Percentiles rank a stretch among this genome's conserved stretches.
Conservation (phyloP, 352 stramenopile genomes). For the Proteromonas lacertae region DNA sequence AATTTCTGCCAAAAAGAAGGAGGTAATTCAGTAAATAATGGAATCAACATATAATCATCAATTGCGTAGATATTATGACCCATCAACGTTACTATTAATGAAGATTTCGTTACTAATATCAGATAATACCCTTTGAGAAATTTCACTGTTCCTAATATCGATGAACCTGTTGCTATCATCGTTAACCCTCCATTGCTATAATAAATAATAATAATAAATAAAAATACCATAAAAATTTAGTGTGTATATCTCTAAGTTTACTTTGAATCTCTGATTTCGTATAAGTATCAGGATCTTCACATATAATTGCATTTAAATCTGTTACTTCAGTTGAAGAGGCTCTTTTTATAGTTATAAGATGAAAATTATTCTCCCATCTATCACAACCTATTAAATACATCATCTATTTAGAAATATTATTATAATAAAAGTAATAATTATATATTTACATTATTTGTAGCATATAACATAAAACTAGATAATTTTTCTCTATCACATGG, state of each 20-base stretch:
- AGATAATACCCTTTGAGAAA: conserved; percentile 95
- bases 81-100: conserved; percentile 33
- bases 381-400: too few relatives aligned
- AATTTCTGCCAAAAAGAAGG: conserved; percentile 10
- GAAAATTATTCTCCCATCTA: too few relatives aligned
- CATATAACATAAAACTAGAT: too few relatives aligned
- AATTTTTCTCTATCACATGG: too few relatives aligned
- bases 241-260: too few relatives aligned
- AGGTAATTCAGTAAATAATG: conserved; percentile 54
- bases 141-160: conserved; percentile 80
- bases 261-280: conserved; percentile 4
- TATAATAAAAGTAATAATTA: too few relatives aligned
- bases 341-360: background rate
- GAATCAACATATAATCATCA: too few relatives aligned
- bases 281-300: conserved; percentile 7
- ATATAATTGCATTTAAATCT: conserved; percentile 4
- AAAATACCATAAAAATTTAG: conserved; percentile 4
- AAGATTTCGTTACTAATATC: conserved; percentile 74
- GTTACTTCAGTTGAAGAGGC: background rate
- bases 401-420: too few relatives aligned
- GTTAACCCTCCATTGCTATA: conserved; percentile 5
- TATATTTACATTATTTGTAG: too few relatives aligned
- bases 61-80: conserved; percentile 69
- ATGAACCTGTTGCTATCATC: conserved; percentile 43
- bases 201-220: conserved; percentile 9